These are phyloP conservation scores for Neocucurbitaria cava DNA, from an alignment of 2,329 filamentous ascomycete genomes.

Conservation along the genomic window DNA sequence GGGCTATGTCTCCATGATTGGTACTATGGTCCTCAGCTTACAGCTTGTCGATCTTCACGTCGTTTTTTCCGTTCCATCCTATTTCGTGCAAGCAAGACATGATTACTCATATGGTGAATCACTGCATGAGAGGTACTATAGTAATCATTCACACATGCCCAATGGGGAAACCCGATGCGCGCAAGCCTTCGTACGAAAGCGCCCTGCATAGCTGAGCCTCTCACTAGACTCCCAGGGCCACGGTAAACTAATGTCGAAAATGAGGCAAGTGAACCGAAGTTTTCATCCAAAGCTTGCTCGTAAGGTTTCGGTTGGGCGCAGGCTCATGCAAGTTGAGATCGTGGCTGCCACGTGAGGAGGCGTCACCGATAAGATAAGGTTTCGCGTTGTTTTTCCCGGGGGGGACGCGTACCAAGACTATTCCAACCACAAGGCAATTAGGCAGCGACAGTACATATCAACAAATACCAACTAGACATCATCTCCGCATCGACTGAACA, in stretches of 20 bases:
- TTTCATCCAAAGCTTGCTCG: not conserved
- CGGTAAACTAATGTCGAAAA: not conserved
- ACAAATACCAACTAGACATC: not conserved
- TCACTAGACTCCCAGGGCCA: not conserved
- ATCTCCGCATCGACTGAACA: not conserved
- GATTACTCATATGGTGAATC: too few species aligned
- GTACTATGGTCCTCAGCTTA: too few species aligned
- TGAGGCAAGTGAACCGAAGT: not conserved
- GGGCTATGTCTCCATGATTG: too few species aligned
- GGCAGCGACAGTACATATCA: slow-evolving; percentile 21
- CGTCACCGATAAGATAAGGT: slow-evolving; percentile 10
- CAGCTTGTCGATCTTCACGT: not conserved
- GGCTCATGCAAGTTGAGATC: not conserved
- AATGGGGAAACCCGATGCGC: not conserved
- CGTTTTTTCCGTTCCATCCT: too few species aligned
- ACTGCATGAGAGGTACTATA: too few species aligned
- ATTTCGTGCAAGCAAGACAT: too few species aligned
- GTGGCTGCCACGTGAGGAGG: slow-evolving; percentile 13
- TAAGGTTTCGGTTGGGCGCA: not conserved
- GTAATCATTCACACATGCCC: too few species aligned
- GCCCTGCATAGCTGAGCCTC: not conserved
- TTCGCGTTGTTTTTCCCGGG: slow-evolving; percentile 21
- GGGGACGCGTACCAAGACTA: not conserved
- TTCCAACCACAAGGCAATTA: slow-evolving; percentile 1
- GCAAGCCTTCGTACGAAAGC: not conserved